These are phyloP conservation scores for Neurospora sp. DNA, from an alignment of 495 filamentous ascomycete genomes.

Conservation along the genomic window DNA sequence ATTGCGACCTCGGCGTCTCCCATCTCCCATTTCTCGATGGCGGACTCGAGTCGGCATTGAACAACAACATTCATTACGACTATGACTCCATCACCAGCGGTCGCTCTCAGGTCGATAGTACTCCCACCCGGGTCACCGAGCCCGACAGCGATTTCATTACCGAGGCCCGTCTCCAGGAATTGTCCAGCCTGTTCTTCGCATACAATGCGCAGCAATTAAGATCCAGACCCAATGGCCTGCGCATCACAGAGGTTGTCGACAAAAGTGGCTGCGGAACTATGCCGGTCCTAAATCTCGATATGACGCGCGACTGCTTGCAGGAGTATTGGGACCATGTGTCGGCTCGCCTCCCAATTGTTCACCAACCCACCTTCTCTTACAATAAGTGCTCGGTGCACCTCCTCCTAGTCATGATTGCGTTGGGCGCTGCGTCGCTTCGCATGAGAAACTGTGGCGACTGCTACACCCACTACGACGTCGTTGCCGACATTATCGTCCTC, in stretches of 20 bases:
- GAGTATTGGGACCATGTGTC: constrained; percentile 94
- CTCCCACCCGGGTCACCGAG: constrained; percentile 59
- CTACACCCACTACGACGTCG: constrained; percentile 58
- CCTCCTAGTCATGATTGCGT: constrained; percentile 76
- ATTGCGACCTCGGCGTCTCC: constrained; percentile 29
- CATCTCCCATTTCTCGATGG: constrained; percentile 38
- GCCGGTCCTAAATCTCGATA: constrained; percentile 70
- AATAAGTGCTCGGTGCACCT: constrained; percentile 73
- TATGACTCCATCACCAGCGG: constrained; percentile 46
- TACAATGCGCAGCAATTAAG: constrained; percentile 68
- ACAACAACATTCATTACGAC: constrained; percentile 43
- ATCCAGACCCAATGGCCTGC: constrained; percentile 40
- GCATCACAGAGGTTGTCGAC: constrained; percentile 62
- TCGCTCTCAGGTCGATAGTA: constrained; percentile 58
- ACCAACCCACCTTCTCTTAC: constrained; percentile 82
- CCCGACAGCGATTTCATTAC: constrained; percentile 64
- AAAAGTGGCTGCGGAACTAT: constrained; percentile 50
- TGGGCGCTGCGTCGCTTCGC: constrained; percentile 84
- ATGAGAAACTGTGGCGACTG: constrained; percentile 58
- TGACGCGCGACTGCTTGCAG: constrained; percentile 86
- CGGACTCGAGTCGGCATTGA: constrained; percentile 40
- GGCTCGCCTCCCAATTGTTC: constrained; percentile 84
- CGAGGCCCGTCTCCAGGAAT: constrained; percentile 69
- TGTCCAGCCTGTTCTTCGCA: constrained; percentile 68
- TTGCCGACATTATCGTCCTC: constrained; percentile 76